Base-by-base conservation (phyloP, 768 basidiomycete genomes). In the Scleroderma citrinum region DNA sequence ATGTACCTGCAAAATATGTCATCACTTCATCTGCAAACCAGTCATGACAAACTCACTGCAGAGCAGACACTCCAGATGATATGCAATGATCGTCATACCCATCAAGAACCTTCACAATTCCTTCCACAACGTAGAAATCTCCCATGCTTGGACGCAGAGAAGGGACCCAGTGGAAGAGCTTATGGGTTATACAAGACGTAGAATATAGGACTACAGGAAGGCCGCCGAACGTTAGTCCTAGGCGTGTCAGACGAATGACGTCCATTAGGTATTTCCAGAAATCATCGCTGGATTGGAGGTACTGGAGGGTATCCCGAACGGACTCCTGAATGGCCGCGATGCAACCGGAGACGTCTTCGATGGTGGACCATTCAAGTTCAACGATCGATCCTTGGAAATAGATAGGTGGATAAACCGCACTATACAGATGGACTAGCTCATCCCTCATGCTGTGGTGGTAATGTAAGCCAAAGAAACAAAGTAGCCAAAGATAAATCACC, bases 1-100 rank as follows among this genome's bases (percentile, higher is more conserved):
- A 82, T 51, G 47, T 78, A 75, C 20, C 82, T 83, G 46, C n/a
- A 29, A 29, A 29, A 29, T 29, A 29, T 8, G 26, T 29, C 26
- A 29, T 8, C 26, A 29, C 8, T 8, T 29, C 5, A 29, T 8
- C 26, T 29, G 26, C 16, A 32, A 32, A 31, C n/a, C n/a, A 44
- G 21, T 34, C 4, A 31, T 13, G 5, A 3, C 14, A 42, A 11
- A 44, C 43, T 20, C 30, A 44, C 43, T 5, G 19, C 10, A 44
- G 30, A 32, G 30, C 43, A 0, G 10, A 20, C 31, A 44, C 43
- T 29, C 43, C 43, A 10, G 3, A 2, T 12, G 30, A 31, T 32
- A 31, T 39, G 19, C 19, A 39, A 13, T 39, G n/a, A 32, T 32
- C 31, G 3, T 21, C 20, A 5, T 3, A 10, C 12, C 43, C 17